Percentiles rank a stretch among this genome's conserved stretches.
phyloP scores from a whole-genome alignment of 306 rosid genomes.

The Erythrophleum fordii region DNA sequence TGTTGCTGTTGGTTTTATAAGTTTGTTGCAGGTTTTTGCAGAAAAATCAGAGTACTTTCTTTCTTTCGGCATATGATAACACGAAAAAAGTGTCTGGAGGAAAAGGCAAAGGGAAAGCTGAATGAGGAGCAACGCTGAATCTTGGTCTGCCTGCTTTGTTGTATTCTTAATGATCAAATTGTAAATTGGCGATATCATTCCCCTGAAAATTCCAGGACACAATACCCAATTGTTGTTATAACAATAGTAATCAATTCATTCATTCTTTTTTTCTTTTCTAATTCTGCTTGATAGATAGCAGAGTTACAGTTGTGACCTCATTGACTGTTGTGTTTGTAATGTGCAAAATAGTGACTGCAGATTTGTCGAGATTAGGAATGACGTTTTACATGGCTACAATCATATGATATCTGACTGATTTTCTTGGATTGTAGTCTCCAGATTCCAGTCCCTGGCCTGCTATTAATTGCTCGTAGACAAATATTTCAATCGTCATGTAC shows the following conservation, averaged over 20 bases:
- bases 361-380: neutral
- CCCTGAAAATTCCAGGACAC: constrained; percentile 37
- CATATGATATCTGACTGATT: neutral
- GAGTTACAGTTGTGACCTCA: constrained; percentile 5
- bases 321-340: constrained; percentile 10
- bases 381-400: neutral
- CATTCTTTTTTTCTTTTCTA: constrained; percentile 19
- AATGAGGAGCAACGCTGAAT: constrained; percentile 45
- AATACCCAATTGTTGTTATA: constrained; percentile 55
- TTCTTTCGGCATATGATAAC: constrained; percentile 72
- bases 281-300: neutral
- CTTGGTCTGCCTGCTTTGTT: constrained; percentile 31
- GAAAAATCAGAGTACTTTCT: constrained; percentile 77
- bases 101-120: constrained; percentile 75
- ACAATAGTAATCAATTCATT: constrained; percentile 50
- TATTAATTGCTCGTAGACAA: neutral
- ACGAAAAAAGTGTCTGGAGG: constrained; percentile 66
- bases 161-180: constrained; percentile 36
- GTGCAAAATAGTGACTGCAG: constrained; percentile 24
- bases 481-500: neutral
- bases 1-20: constrained; percentile 31
- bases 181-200: constrained; percentile 28
- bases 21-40: constrained; percentile 74
- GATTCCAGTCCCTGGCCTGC: neutral
- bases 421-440: neutral